phyloP scores from a whole-genome alignment of 2,329 filamentous ascomycete species.

The Didymella pomorum region DNA sequence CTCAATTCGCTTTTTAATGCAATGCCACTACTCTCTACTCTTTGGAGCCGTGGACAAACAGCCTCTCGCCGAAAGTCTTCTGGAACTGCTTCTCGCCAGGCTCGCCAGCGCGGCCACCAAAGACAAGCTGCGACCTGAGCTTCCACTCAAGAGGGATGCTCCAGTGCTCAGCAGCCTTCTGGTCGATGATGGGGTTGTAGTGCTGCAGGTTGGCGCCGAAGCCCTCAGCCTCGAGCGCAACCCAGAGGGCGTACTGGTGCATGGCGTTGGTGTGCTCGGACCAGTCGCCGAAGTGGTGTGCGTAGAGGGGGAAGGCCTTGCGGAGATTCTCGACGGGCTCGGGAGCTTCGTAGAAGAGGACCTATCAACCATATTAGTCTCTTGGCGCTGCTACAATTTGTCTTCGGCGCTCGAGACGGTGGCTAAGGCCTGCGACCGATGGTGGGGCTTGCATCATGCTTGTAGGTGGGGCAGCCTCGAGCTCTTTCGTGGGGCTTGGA shows the following conservation, averaged over 20 bases:
- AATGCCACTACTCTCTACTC: constrained; percentile 23
- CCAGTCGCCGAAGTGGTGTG: constrained; percentile 82
- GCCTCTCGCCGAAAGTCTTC: constrained; percentile 68
- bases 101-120: constrained; percentile 68
- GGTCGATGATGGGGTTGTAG: constrained; percentile 87
- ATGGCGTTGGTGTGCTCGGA: constrained; percentile 80
- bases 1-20: constrained; percentile 12
- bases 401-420: not conserved
- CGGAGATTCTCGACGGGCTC: constrained; percentile 71
- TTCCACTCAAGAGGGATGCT: constrained; percentile 75
- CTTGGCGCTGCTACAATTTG: not conserved
- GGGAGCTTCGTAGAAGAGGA: constrained; percentile 88
- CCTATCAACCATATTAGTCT: constrained; percentile 50
- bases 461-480: constrained; percentile 29
- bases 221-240: constrained; percentile 81
- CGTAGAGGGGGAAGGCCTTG: constrained; percentile 74
- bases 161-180: constrained; percentile 74
- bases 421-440: not conserved
- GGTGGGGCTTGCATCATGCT: constrained; percentile 14
- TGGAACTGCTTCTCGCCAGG: constrained; percentile 70
- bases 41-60: constrained; percentile 55
- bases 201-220: constrained; percentile 91
- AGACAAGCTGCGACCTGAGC: constrained; percentile 84
- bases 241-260: constrained; percentile 83
- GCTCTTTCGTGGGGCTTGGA: not conserved